Base-by-base conservation (phyloP, 305 asterid species). In the Fraxinus paxiana region DNA sequence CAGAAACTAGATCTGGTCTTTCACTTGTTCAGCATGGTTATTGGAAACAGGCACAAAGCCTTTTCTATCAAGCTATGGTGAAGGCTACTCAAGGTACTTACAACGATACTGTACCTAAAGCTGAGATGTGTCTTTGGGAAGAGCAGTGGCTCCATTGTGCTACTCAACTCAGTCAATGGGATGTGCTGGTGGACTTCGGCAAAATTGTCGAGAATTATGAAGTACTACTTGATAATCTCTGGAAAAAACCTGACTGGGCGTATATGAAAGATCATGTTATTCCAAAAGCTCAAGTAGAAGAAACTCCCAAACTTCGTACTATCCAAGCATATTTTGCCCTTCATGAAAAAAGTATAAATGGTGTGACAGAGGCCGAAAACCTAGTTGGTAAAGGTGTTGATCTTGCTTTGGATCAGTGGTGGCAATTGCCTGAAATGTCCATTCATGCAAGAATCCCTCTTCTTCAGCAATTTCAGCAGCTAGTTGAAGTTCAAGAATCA, bases 61-160 rank as follows among this genome's bases (percentile, higher is more conserved):
- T 96, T 83, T 94, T 96, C 89, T 93, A 92, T 86, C 98, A 96
- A 85, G 99, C 98, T 77, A 96, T 96, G 99, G 91, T 94, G 86
- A 96, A 94, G 87, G 99, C 99, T 85, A 94, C 99, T 38, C 98
- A 96, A 85, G 99, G 99, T 61, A 96, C 99, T 61, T 94, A 96
- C 88, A 96, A 92, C 82, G 95, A 94, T 85, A 92, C 93, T 54
- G 99, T 94, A 63, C 98, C 99, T 26, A 96, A 94, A 91, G 97
- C 99, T 85, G 99, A 96, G 92, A 94, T 96, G 99, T 96, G 99
- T 82, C 98, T 94, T 76, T 96, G 99, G 99, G 99, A 96, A 86
- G 99, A 96, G 92, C 99, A 96, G 87, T 96, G 99, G 99, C 89
- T 96, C 67, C 89, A 88, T 87, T 94, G 98, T 90, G 98, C 98